Conservation (phyloP, 2,329 filamentous ascomycete genomes). For the Ceratocystis variospora region DNA sequence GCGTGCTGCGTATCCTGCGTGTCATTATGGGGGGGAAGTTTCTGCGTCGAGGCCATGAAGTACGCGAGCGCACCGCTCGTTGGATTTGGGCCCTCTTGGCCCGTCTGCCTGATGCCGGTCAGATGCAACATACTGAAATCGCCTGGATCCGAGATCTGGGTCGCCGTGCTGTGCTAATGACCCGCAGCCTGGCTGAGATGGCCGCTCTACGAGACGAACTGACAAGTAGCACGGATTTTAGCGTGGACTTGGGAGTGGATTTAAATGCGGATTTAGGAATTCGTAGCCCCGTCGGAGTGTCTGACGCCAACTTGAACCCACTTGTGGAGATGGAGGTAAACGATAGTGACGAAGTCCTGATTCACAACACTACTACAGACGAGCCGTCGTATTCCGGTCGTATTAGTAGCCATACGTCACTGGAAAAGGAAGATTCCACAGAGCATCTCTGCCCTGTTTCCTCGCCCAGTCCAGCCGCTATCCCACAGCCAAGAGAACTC, state of each 20-base stretch:
- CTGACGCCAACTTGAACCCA: constrained; percentile 25
- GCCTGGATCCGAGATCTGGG: constrained; percentile 66
- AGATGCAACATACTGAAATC: constrained; percentile 62
- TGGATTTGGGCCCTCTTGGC: constrained; percentile 82
- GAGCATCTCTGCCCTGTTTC: background rate
- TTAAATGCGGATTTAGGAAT: constrained; percentile 28
- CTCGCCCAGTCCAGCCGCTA: background rate
- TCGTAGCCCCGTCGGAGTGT: constrained; percentile 35
- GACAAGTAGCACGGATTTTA: constrained; percentile 21
- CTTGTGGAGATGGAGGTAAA: constrained; percentile 21
- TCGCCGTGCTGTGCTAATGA: constrained; percentile 54
- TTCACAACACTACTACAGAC: background rate
- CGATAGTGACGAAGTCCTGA: constrained; percentile 23
- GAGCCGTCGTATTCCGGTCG: background rate
- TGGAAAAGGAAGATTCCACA: background rate
- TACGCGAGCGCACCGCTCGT: constrained; percentile 54
- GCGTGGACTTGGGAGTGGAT: constrained; percentile 27
- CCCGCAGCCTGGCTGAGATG: constrained; percentile 41
- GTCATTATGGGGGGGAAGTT: constrained; percentile 53
- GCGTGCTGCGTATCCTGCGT: constrained; percentile 51
- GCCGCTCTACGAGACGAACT: constrained; percentile 34
- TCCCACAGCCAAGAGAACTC: background rate
- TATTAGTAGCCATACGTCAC: background rate
- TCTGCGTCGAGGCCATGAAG: constrained; percentile 42
- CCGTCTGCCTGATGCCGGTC: constrained; percentile 57